Evolutionary conservation across 2,329 filamentous ascomycete species (phyloP), one percentile per base, ranked within the genome.

Genomic region (Calonectria pteridis): DNA sequence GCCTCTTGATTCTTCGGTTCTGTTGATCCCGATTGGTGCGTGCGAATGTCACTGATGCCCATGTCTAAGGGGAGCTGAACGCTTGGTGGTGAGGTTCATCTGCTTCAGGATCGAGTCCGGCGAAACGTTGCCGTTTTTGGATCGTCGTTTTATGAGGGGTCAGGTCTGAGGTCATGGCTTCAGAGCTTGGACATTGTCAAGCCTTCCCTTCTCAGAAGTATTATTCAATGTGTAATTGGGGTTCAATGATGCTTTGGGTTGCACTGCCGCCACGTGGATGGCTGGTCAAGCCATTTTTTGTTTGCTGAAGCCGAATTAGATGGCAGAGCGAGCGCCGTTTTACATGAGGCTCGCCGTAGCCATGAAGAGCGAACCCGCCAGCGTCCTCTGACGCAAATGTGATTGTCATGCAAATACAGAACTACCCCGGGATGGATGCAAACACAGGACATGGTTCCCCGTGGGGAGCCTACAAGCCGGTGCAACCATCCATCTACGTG

Each of bases 41-140:
- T 14, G 6, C 6, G 6, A 20, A 23, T 40, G 33, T 62, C 55
- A 62, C 33, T 28, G 33, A 62, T 23, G 33, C 55, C 55, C 23
- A 37, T 26, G 31, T 28, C 7, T 3, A n/a, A 43, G 40, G 40
- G 2, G 40, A 43, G 40, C 18, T 3, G 35, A 13, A 16, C 5
- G 50, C 29, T 28, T n/a, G 23, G 59, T 16, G 35, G 18, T 18
- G 6, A 40, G 33, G n/a, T 16, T 26, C 4, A 31, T 31, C 46
- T 16, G 23, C 20, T 63, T 53, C 35, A 10, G 64, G 46, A 2
- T 43, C 2, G 28, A 26, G 9, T 33, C 18, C 66, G 66, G 66
- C 66, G 66, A 69, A 62, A 62, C 43, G 10, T 50, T 69, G n/a
- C 66, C 40, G 40, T 4, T 35, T 69, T 49, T 20, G 35, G 6